phyloP scores from a whole-genome alignment of 176 grass and related monocot species.

The Otatea glauca region DNA sequence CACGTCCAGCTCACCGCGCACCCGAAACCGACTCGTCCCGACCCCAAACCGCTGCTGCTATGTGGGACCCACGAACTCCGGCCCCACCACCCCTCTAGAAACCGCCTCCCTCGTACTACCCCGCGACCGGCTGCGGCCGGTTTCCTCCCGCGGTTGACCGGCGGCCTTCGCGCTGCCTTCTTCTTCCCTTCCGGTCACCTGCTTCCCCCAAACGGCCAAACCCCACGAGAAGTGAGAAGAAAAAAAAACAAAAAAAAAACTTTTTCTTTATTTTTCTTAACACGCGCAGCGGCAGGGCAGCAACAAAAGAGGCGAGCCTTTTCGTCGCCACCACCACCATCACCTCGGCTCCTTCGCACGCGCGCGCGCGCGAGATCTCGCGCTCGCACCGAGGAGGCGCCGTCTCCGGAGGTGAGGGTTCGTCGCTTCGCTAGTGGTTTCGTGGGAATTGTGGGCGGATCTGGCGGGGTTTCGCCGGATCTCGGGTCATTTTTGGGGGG shows the following conservation, averaged over 20 bases:
- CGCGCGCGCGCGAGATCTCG: slow-evolving; percentile 42
- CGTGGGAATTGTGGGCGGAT: slow-evolving; percentile 37
- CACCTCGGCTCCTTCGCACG: background rate
- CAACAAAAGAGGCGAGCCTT: slow-evolving; percentile 54
- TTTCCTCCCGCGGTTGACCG: slow-evolving; percentile 35
- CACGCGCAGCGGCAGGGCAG: slow-evolving; percentile 26
- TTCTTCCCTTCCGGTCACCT: slow-evolving; percentile 43
- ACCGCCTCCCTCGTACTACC: slow-evolving; percentile 15
- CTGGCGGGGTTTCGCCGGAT: slow-evolving; percentile 43
- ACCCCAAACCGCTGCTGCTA: background rate
- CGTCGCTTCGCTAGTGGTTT: background rate
- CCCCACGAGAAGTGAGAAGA: background rate
- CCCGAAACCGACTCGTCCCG: background rate
- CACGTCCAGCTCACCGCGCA: slow-evolving; percentile 45
- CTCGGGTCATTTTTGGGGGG: slow-evolving; percentile 36
- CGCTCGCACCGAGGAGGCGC: background rate
- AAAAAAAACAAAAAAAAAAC: background rate
- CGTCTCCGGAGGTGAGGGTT: slow-evolving; percentile 36
- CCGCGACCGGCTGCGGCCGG: slow-evolving; percentile 45
- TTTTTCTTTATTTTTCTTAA: background rate
- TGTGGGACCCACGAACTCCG: background rate
- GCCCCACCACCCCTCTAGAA: slow-evolving; percentile 33
- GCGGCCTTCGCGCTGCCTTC: slow-evolving; percentile 25
- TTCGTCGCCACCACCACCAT: slow-evolving; percentile 37
- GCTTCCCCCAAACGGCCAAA: background rate